A percentile compares a stretch with the other conserved stretches of the same genome.
phyloP scores from a whole-genome alignment of 2,329 filamentous ascomycete species.

The Aspergillus sp. region DNA sequence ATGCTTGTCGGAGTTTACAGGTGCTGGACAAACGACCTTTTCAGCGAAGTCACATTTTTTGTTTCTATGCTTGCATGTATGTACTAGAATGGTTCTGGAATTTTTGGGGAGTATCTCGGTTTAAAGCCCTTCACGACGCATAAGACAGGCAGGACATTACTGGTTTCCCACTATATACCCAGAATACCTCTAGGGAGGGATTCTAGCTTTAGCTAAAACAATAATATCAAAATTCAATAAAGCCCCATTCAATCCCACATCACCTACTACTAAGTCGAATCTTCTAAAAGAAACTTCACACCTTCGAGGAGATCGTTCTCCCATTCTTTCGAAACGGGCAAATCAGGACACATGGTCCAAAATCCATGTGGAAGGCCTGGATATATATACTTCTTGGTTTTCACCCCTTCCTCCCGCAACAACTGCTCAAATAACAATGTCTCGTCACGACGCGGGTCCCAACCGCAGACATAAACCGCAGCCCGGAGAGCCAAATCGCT shows the following conservation, averaged over 20 bases:
- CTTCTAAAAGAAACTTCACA: slow-evolving; percentile 9
- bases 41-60: background rate
- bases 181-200: background rate
- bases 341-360: slow-evolving; percentile 28
- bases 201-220: background rate
- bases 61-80: background rate
- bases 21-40: background rate
- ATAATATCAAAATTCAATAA: background rate
- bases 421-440: slow-evolving; percentile 48
- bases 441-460: slow-evolving; percentile 52
- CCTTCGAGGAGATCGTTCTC: slow-evolving; percentile 26
- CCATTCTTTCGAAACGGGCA: slow-evolving; percentile 33
- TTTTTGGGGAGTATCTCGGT: background rate
- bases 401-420: slow-evolving; percentile 36
- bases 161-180: background rate
- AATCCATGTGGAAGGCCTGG: slow-evolving; percentile 38
- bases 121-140: background rate
- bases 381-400: slow-evolving; percentile 46
- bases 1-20: slow-evolving; percentile 8
- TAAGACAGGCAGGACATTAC: background rate
- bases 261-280: background rate
- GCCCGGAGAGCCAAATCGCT: slow-evolving; percentile 33
- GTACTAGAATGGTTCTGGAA: slow-evolving; percentile 5
- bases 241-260: background rate
- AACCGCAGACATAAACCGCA: slow-evolving; percentile 50